phyloP scores from a whole-genome alignment of 139 green algal species.

The Marvania coccoides region DNA sequence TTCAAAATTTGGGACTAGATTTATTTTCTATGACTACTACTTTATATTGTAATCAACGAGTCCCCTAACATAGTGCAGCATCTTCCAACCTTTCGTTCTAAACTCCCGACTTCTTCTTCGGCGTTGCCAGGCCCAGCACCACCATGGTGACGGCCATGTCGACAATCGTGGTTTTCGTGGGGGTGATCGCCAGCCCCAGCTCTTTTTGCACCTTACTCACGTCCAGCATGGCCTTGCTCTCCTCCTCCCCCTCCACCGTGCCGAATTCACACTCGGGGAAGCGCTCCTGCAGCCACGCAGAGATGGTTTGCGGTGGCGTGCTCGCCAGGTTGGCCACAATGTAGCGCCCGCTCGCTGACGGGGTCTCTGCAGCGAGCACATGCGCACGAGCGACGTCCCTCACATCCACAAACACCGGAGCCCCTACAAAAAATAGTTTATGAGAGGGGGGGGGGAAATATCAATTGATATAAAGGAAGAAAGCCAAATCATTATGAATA shows the following conservation, averaged over 20 bases:
- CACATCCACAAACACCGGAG: constrained; percentile 37
- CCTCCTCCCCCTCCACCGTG: background rate
- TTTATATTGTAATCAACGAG: too few relatives aligned
- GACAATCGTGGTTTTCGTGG: constrained; percentile 24
- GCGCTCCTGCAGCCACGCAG: constrained; percentile 19
- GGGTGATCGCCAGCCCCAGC: constrained; percentile 25
- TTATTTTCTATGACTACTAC: too few relatives aligned
- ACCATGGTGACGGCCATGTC: constrained; percentile 36
- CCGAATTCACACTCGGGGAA: constrained; percentile 21
- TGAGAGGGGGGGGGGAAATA: too few relatives aligned
- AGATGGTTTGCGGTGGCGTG: constrained; percentile 5
- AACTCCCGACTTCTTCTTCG: too few relatives aligned
- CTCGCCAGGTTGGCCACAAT: constrained; percentile 20
- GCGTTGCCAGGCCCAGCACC: too few relatives aligned
- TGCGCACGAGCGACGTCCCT: constrained; percentile 43
- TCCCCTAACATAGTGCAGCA: too few relatives aligned
- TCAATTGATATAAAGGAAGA: too few relatives aligned
- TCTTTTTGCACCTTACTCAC: constrained; percentile 24
- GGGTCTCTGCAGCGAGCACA: constrained; percentile 28
- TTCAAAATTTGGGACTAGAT: too few relatives aligned
- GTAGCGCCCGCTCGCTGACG: constrained; percentile 30
- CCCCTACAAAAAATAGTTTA: too few relatives aligned
- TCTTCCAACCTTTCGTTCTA: too few relatives aligned
- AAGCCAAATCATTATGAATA: too few relatives aligned
- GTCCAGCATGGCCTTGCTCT: constrained; percentile 12